Percentiles rank a stretch among this genome's conserved stretches.
Conservation (phyloP, 2,329 filamentous ascomycete genomes). For the Colletotrichum magnum region DNA sequence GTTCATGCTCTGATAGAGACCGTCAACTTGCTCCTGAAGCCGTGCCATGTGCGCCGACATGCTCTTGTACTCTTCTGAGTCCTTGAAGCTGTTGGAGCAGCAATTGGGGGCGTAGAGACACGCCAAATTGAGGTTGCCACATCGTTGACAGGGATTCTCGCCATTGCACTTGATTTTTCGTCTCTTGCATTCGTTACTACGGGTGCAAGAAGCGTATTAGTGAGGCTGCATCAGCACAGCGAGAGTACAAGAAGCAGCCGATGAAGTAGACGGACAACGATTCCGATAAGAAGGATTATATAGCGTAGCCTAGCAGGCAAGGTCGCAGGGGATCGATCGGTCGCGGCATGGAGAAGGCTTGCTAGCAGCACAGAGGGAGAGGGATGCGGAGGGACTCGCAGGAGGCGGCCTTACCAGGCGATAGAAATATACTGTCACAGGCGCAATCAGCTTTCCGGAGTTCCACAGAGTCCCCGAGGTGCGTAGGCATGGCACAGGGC, state of each 20-base stretch:
- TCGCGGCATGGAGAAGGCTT: not conserved
- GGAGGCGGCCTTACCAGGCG: constrained; percentile 64
- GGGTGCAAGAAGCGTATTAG: constrained; percentile 31
- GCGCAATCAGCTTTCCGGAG: constrained; percentile 33
- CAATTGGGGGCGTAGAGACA: constrained; percentile 78
- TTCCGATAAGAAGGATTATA: too few relatives aligned
- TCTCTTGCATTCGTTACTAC: constrained; percentile 80
- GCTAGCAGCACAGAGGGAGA: not conserved
- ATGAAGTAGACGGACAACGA: too few relatives aligned
- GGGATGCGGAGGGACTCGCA: not conserved
- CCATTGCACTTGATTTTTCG: constrained; percentile 84
- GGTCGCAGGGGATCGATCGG: not conserved
- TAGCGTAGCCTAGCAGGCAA: too few relatives aligned
- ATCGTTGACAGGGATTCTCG: constrained; percentile 76
- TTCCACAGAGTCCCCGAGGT: constrained; percentile 19
- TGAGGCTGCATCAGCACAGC: not conserved
- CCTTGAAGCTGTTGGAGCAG: constrained; percentile 85
- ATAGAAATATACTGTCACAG: constrained; percentile 70
- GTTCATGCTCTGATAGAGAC: constrained; percentile 80
- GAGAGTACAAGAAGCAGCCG: not conserved
- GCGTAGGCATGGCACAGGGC: not conserved
- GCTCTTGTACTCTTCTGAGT: constrained; percentile 89
- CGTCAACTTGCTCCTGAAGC: constrained; percentile 88
- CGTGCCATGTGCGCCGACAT: constrained; percentile 81
- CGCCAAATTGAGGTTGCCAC: constrained; percentile 75